phyloP scores from a whole-genome alignment of 2,329 filamentous ascomycete genomes.

The Bretziella fagacearum region DNA sequence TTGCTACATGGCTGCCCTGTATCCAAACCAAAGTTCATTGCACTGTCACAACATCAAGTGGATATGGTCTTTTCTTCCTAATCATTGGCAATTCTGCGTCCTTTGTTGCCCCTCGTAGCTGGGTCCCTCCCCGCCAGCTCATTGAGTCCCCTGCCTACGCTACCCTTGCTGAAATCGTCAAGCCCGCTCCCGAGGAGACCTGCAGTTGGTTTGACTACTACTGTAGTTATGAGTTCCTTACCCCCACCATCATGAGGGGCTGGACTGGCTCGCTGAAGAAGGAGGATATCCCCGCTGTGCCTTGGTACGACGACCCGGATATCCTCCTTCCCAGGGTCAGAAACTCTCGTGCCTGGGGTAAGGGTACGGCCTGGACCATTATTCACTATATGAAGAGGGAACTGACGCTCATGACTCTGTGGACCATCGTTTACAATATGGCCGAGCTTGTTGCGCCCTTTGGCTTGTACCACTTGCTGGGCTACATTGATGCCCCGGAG shows the following conservation, averaged over 20 bases:
- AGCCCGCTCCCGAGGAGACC: constrained; percentile 34
- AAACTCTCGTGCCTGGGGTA: constrained; percentile 26
- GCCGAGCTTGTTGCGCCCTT: constrained; percentile 36
- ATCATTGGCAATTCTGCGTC: constrained; percentile 26
- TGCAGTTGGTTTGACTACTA: constrained; percentile 38
- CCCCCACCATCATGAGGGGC: constrained; percentile 32
- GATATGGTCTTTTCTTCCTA: constrained; percentile 17
- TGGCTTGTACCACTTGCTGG: constrained; percentile 34
- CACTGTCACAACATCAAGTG: constrained; percentile 15
- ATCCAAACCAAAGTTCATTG: constrained; percentile 23
- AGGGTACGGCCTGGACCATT: constrained; percentile 29
- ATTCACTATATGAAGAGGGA: constrained; percentile 28
- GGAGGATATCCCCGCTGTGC: constrained; percentile 30
- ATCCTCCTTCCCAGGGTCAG: constrained; percentile 29
- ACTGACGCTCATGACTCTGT: constrained; percentile 29
- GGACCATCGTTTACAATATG: constrained; percentile 23
- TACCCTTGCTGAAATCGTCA: constrained; percentile 2
- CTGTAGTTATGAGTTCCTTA: constrained; percentile 34
- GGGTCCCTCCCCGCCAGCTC: constrained; percentile 27
- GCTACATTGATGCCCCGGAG: constrained; percentile 29
- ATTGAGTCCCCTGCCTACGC: constrained; percentile 10
- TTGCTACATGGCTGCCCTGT: constrained; percentile 28
- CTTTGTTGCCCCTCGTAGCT: constrained; percentile 31
- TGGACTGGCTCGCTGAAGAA: constrained; percentile 28
- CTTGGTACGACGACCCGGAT: constrained; percentile 39